phyloP scores from a whole-genome alignment of 164 flowering plant genomes.

The Protea cynaroides region DNA sequence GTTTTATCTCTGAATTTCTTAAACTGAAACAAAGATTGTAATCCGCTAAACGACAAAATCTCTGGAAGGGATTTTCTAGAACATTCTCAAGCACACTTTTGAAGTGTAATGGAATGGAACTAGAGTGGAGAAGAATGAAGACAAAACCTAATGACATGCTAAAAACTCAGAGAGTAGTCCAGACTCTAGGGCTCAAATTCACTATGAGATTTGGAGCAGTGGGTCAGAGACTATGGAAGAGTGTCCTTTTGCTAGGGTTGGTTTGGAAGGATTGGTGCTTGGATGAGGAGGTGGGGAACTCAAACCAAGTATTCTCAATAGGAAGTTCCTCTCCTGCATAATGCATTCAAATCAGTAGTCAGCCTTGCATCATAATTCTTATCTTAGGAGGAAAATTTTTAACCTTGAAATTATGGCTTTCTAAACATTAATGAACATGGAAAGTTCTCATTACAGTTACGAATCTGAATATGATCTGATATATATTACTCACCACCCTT shows the following conservation, averaged over 20 bases:
- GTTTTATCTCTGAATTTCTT: too few species aligned
- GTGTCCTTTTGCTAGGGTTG: slow-evolving; percentile 86
- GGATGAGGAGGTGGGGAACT: slow-evolving; percentile 48
- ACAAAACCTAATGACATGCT: slow-evolving; percentile 12
- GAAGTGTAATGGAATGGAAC: slow-evolving; percentile 31
- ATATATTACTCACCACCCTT: too few species aligned
- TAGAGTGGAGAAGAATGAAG: slow-evolving; percentile 8
- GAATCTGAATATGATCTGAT: too few species aligned
- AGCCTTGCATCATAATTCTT: slow-evolving; percentile 8
- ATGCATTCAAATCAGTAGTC: slow-evolving; percentile 10
- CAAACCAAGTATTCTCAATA: slow-evolving; percentile 70
- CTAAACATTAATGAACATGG: neutral
- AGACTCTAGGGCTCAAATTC: slow-evolving; percentile 7
- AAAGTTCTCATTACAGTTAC: too few species aligned
- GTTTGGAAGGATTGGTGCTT: slow-evolving; percentile 37
- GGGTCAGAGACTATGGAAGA: slow-evolving; percentile 69
- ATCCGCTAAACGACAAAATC: too few species aligned
- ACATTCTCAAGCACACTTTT: slow-evolving; percentile 34
- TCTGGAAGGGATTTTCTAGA: too few species aligned
- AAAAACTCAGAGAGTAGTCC: slow-evolving; percentile 9
- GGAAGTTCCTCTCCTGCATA: slow-evolving; percentile 80
- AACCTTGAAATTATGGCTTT: neutral
- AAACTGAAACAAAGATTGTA: too few species aligned
- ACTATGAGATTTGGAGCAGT: slow-evolving; percentile 8
- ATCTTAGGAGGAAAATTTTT: neutral